phyloP scores from a whole-genome alignment of 352 stramenopile species.

The Pythium vanterpoolii region DNA sequence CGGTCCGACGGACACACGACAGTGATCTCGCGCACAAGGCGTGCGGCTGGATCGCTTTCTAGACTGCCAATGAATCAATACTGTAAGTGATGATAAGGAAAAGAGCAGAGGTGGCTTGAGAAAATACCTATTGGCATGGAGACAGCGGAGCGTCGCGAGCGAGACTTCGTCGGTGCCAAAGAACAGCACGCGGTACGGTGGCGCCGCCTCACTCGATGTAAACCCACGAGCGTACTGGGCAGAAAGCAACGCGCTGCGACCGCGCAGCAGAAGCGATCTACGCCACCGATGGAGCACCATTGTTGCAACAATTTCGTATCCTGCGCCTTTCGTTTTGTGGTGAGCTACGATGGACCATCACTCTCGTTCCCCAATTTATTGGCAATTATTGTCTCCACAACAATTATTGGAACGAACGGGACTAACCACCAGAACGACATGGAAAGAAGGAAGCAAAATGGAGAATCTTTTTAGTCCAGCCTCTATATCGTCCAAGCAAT shows the following conservation, averaged over 20 bases:
- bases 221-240: not conserved
- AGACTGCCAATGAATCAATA: conserved; percentile 19
- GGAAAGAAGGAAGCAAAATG: too few relatives aligned
- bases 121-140: conserved; percentile 63
- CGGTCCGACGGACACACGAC: conserved; percentile 82
- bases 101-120: not conserved
- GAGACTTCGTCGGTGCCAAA: conserved; percentile 87
- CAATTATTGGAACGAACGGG: not conserved
- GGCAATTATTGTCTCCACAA: not conserved
- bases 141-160: conserved; percentile 61
- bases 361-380: not conserved
- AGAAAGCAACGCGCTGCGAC: not conserved
- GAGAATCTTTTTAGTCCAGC: not conserved
- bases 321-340: conserved; percentile 1
- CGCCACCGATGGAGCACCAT: not conserved
- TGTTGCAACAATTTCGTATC: too few relatives aligned
- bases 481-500: not conserved
- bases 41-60: conserved; percentile 17
- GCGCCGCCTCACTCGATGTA: not conserved
- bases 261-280: not conserved
- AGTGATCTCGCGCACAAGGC: conserved; percentile 52
- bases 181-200: conserved; percentile 65
- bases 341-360: not conserved
- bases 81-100: not conserved
- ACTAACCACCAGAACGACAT: not conserved